Evolutionary conservation across 805 yeast species (phyloP).

Genomic region (Pichia gijzeniarum): DNA sequence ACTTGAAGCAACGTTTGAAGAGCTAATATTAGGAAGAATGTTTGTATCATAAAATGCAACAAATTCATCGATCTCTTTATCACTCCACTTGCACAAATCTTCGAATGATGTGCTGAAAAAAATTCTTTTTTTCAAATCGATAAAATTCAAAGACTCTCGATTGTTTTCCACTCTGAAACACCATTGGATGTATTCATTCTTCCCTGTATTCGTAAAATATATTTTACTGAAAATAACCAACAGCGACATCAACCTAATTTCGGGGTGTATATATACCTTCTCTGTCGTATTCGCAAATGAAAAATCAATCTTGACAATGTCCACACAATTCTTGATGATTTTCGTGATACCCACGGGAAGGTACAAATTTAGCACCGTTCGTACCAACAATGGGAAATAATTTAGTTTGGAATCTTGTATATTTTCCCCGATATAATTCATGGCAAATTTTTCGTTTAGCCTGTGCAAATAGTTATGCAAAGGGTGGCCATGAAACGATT

Average conservation of each 20-base stretch:
- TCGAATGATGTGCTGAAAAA: conserved; percentile 24
- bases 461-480: not conserved
- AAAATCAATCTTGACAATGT: conserved; percentile 15
- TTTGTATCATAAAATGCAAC: conserved; percentile 35
- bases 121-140: conserved; percentile 16
- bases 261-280: conserved; percentile 29
- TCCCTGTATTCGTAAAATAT: conserved; percentile 25
- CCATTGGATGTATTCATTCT: conserved; percentile 26
- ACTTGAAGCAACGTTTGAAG: conserved; percentile 1
- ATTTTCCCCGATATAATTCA: not conserved
- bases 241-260: conserved; percentile 31
- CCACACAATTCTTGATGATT: conserved; percentile 28
- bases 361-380: conserved; percentile 35
- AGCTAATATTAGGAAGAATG: conserved; percentile 2
- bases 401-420: conserved; percentile 16
- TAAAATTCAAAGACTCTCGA: not conserved
- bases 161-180: conserved; percentile 8
- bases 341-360: conserved; percentile 46
- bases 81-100: conserved; percentile 43
- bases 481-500: conserved; percentile 7
- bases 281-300: conserved; percentile 1
- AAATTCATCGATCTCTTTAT: conserved; percentile 39
- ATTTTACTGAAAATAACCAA: conserved; percentile 30
- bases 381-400: conserved; percentile 36
- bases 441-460: not conserved